Base-by-base conservation (phyloP, 345 rosid species). In the Anacardium occidentale region DNA sequence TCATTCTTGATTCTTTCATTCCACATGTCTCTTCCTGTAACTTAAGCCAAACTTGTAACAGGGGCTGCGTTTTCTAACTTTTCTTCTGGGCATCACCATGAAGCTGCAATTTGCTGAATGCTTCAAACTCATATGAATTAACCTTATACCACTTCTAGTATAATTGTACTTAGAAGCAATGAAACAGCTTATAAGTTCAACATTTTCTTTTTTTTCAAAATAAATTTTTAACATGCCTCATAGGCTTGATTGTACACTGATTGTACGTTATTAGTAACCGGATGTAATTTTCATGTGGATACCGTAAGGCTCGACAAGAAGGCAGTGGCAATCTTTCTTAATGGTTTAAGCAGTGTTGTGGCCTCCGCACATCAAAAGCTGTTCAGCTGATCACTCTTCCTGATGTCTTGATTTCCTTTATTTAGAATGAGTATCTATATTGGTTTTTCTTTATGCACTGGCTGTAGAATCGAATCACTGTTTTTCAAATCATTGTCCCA, bases 261-360 rank as follows among this genome's bases (percentile, higher is more conserved):
- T 34, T 67, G 21, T 12, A 0, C 29, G 58, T 50, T 61, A 67
- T 61, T 18, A 17, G 45, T 29, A 42, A 29, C 25, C 29, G 40
- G n/a, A 71, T 61, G 58, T 71, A 50, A 62, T 71, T 60, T 50
- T 71, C 25, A 60, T 3, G 67, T 32, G 47, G n/a, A 50, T 26
- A 11, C 4, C 11, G 12, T 54, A 25, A 48, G 60, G 11, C 50
- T 47, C 7, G 40, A 48, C 22, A 60, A 13, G 45, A 21, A 18
- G 4, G 34, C 4, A 29, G 34, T 29, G 34, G 34, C 34, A 29
- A 34, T 34, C 37, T 34, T 34, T 34, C 10, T 18, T 20, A 2
- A 24, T 58, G 40, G 37, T 26, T 7, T 22, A 24, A 25, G 14
- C 14, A 34, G 13, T 58, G n/a, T 18, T 13, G 9, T 26, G 10